Conservation (phyloP, 257 asterid species). For the Forsythia suspensa region DNA sequence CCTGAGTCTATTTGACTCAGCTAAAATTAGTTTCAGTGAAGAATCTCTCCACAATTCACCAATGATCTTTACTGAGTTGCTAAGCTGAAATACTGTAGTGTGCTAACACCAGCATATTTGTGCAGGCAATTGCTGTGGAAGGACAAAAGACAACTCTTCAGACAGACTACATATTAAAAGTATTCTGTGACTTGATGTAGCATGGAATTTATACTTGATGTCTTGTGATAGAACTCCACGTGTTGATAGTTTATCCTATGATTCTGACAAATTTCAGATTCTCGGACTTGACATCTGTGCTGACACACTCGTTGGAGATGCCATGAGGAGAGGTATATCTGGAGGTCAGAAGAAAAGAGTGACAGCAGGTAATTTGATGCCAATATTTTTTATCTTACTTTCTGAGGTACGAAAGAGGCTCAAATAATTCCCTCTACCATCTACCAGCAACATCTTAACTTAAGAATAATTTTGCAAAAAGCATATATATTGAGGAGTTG, state of each 20-base stretch:
- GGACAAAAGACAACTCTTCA: constrained; percentile 44
- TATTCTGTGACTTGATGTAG: constrained; percentile 6
- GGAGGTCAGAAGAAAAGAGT: constrained; percentile 56
- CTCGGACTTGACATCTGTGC: constrained; percentile 51
- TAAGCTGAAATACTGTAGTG: background rate
- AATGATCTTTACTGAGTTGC: background rate
- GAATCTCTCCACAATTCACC: background rate
- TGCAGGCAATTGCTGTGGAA: constrained; percentile 48
- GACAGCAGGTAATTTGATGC: constrained; percentile 38
- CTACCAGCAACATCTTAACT: background rate
- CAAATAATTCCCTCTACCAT: background rate
- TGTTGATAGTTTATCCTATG: background rate
- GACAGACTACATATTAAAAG: constrained; percentile 51
- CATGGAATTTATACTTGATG: background rate
- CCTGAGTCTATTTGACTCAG: background rate
- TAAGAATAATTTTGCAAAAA: background rate
- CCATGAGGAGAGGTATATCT: constrained; percentile 51
- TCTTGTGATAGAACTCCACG: background rate
- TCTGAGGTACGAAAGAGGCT: background rate
- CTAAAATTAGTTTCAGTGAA: background rate
- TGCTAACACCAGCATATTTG: background rate
- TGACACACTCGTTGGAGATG: constrained; percentile 48
- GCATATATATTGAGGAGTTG: background rate
- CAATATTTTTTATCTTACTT: background rate
- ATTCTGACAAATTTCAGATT: constrained; percentile 28